These are phyloP conservation scores for Nectriaceae sp. DNA, from an alignment of 2,329 filamentous ascomycete genomes.

Conservation along the genomic window DNA sequence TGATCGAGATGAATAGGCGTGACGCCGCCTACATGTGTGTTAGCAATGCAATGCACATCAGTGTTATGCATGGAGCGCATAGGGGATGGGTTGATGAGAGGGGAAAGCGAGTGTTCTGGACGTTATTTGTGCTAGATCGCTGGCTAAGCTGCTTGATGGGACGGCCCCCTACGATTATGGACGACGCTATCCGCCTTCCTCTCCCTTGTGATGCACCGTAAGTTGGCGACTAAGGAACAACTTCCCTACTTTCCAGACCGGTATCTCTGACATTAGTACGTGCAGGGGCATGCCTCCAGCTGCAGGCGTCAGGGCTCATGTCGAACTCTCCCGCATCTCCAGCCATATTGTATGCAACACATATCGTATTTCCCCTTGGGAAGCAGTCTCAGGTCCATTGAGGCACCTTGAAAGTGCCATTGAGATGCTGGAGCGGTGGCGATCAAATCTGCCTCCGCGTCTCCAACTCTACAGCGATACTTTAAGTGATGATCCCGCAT, in stretches of 20 bases:
- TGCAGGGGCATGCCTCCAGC: constrained; percentile 45
- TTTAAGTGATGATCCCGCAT: constrained; percentile 42
- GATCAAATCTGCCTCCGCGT: constrained; percentile 35
- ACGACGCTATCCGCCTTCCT: constrained; percentile 48
- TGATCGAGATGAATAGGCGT: constrained; percentile 50
- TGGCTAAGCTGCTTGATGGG: constrained; percentile 53
- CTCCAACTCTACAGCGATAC: constrained; percentile 40
- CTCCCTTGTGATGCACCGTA: constrained; percentile 44
- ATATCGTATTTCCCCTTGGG: constrained; percentile 41
- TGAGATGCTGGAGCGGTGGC: constrained; percentile 45
- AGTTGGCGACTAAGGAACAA: constrained; percentile 27
- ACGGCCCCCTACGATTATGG: constrained; percentile 46
- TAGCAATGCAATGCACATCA: constrained; percentile 48
- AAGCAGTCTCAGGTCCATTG: constrained; percentile 24
- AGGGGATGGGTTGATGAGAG: constrained; percentile 45
- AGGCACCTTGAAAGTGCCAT: constrained; percentile 42
- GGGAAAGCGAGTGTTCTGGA: constrained; percentile 53
- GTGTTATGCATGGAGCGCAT: constrained; percentile 51
- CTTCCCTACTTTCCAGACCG: neutral
- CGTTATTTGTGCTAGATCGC: constrained; percentile 52
- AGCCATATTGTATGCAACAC: constrained; percentile 51
- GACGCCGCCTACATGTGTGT: constrained; percentile 52
- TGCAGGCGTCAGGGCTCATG: constrained; percentile 46
- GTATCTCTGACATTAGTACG: neutral
- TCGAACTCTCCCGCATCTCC: constrained; percentile 49